Conservation (phyloP, 2,329 filamentous ascomycete genomes). For the Albifimbria verrucaria region DNA sequence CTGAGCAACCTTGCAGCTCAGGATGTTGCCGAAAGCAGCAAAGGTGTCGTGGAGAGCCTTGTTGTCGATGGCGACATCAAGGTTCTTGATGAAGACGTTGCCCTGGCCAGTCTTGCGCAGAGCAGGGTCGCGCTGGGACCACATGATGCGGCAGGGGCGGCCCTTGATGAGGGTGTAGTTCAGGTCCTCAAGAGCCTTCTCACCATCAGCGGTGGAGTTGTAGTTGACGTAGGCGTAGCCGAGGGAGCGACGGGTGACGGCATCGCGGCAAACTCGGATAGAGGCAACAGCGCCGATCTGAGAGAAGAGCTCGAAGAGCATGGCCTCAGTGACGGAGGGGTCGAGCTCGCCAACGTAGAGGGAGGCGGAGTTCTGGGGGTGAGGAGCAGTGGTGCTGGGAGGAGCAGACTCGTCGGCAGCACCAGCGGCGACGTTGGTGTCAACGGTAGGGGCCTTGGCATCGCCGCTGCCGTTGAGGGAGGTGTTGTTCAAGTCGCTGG, state of each 20-base stretch:
- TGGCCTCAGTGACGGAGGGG: constrained; percentile 95
- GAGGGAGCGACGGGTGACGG: constrained; percentile 95
- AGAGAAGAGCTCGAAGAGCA: constrained; percentile 99
- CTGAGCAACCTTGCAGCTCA: constrained; percentile 99
- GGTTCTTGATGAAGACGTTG: constrained; percentile 99
- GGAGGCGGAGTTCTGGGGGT: constrained; percentile 91
- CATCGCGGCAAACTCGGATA: constrained; percentile 99
- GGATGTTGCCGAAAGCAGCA: constrained; percentile 96
- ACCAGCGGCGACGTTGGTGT: constrained; percentile 64
- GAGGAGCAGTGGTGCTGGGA: constrained; percentile 68
- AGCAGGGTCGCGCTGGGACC: constrained; percentile 98
- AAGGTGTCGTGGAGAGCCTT: constrained; percentile 99
- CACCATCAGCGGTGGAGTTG: constrained; percentile 93
- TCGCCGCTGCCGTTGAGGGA: constrained; percentile 67
- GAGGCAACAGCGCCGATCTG: constrained; percentile 98
- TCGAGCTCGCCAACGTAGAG: constrained; percentile 99
- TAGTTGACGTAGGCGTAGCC: constrained; percentile 99
- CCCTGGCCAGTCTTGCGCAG: constrained; percentile 99
- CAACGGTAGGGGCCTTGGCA: constrained; percentile 64
- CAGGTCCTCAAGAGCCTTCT: constrained; percentile 97
- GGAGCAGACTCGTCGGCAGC: constrained; percentile 62
- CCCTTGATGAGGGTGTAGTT: constrained; percentile 99
- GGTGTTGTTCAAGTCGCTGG: constrained; percentile 71
- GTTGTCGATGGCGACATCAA: constrained; percentile 98
- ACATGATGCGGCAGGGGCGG: constrained; percentile 99